A percentile compares a stretch with the other conserved stretches of the same genome.
Evolutionary conservation across 495 filamentous ascomycete genomes (phyloP).

Genomic region (Sordaria brevicollis): DNA sequence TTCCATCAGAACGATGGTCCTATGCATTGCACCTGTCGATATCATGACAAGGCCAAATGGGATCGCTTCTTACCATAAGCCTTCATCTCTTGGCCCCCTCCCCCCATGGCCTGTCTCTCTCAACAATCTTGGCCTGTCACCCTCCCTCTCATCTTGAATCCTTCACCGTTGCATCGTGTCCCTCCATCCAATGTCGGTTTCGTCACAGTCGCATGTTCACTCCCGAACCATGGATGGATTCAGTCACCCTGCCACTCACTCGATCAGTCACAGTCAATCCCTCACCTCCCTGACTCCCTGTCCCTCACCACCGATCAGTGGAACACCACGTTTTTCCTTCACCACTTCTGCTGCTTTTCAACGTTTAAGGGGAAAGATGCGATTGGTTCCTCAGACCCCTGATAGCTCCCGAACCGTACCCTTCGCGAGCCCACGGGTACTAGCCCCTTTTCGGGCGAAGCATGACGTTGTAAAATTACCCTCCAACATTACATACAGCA

Average conservation of each 20-base stretch:
- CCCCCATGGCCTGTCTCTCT: not conserved
- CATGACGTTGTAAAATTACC: not conserved
- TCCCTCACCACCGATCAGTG: not conserved
- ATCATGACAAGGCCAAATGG: not conserved
- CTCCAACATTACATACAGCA: not conserved
- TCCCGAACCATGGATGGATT: not conserved
- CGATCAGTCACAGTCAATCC: not conserved
- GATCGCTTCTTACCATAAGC: not conserved
- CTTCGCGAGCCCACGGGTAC: not conserved
- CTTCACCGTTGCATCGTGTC: not conserved
- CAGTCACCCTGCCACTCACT: not conserved
- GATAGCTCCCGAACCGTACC: not conserved
- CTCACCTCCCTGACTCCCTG: not conserved
- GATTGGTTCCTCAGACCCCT: not conserved
- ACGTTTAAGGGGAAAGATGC: not conserved
- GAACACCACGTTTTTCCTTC: not conserved
- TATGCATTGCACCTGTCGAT: not conserved
- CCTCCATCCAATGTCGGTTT: not conserved
- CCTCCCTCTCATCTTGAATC: not conserved
- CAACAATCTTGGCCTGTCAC: not conserved
- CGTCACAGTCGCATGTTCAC: not conserved
- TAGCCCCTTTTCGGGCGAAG: not conserved
- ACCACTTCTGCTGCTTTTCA: not conserved
- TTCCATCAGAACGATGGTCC: not conserved
- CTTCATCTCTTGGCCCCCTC: not conserved